Conservation (phyloP, 352 stramenopile genomes). For the Globisporangium viniferum region DNA sequence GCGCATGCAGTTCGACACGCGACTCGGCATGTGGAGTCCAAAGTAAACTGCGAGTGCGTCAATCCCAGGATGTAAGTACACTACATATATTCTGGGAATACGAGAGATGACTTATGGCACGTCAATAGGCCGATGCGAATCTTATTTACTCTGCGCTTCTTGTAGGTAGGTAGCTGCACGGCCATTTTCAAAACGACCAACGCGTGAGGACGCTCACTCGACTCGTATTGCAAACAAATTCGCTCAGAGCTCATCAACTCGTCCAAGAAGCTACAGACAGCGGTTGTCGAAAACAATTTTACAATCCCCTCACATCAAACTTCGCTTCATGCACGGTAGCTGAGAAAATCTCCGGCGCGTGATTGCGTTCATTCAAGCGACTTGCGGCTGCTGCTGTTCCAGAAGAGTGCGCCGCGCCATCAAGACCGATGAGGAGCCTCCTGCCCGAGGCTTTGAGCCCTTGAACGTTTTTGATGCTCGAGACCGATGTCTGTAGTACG, state of each 20-base stretch:
- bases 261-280: too few relatives aligned
- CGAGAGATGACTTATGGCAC: background rate
- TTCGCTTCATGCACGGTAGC: too few relatives aligned
- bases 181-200: background rate
- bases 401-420: too few relatives aligned
- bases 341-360: too few relatives aligned
- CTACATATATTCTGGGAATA: background rate
- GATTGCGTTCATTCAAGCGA: background rate
- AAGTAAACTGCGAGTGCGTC: constrained; percentile 36
- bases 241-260: background rate
- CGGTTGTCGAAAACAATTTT: too few relatives aligned
- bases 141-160: background rate
- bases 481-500: too few relatives aligned
- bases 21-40: constrained; percentile 86
- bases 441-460: too few relatives aligned
- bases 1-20: constrained; percentile 87
- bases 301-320: too few relatives aligned
- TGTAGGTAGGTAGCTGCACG: background rate
- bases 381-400: too few relatives aligned
- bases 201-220: background rate
- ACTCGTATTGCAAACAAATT: background rate
- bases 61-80: background rate
- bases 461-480: too few relatives aligned
- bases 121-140: background rate
- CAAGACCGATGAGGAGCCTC: too few relatives aligned